Percentiles rank a stretch among this genome's conserved stretches.
Evolutionary conservation across 2,329 filamentous ascomycete species (phyloP).

Genomic region (Colletotrichum sp.): DNA sequence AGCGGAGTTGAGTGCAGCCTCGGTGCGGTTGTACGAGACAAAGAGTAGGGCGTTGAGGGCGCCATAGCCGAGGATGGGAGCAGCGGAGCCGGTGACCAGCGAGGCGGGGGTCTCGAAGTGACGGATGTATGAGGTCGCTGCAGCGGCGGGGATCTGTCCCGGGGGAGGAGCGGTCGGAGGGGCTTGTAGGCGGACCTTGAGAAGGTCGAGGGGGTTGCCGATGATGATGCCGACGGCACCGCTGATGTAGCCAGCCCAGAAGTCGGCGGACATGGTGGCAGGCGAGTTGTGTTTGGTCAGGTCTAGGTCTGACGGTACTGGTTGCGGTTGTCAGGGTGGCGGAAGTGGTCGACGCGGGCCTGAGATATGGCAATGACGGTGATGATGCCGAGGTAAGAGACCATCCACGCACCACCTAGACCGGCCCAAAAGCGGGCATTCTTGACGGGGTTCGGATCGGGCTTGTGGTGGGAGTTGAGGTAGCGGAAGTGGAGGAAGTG

Average conservation of each 20-base stretch:
- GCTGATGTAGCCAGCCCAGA: constrained; percentile 91
- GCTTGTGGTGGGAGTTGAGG: constrained; percentile 13
- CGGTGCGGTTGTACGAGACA: constrained; percentile 86
- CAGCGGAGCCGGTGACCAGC: constrained; percentile 72
- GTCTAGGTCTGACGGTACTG: constrained; percentile 1
- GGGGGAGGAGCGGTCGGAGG: not conserved
- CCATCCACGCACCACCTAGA: constrained; percentile 21
- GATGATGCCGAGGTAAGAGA: constrained; percentile 20
- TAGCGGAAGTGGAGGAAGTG: constrained; percentile 23
- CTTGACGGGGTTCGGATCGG: constrained; percentile 18
- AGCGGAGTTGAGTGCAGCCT: constrained; percentile 60
- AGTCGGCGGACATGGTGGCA: constrained; percentile 77
- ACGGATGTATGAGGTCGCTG: constrained; percentile 26
- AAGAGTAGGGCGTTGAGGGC: constrained; percentile 91
- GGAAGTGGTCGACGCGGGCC: constrained; percentile 18
- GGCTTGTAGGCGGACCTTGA: constrained; percentile 84
- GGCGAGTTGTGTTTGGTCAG: not conserved
- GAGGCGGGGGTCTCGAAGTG: constrained; percentile 40
- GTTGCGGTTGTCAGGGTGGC: constrained; percentile 5
- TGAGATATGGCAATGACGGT: constrained; percentile 17
- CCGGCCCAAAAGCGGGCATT: constrained; percentile 23
- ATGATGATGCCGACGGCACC: constrained; percentile 72
- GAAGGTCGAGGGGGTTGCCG: constrained; percentile 32
- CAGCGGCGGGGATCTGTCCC: constrained; percentile 22
- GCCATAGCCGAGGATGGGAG: constrained; percentile 88